phyloP scores from a whole-genome alignment of 345 rosid genomes.

The Hibiscus tridactylites region DNA sequence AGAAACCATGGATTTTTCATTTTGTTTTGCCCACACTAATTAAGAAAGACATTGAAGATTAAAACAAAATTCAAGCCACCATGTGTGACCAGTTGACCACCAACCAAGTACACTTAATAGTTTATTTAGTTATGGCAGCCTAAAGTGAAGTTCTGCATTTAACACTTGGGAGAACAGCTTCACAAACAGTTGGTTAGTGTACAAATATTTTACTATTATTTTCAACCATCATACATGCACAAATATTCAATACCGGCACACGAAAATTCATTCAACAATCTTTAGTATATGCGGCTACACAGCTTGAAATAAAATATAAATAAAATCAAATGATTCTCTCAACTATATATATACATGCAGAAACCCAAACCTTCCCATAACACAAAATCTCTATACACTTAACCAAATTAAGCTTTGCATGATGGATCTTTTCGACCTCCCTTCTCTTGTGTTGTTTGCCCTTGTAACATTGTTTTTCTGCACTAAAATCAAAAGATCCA shows the following conservation, averaged over 20 bases:
- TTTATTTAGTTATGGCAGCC: neutral
- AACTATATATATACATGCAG: neutral
- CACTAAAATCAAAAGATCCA: conserved; percentile 7
- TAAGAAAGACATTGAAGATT: neutral
- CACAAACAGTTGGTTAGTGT: neutral
- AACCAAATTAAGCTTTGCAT: neutral
- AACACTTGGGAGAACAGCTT: neutral
- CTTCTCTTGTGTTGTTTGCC: neutral
- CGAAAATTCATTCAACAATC: neutral
- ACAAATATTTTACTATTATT: neutral
- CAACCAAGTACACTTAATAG: neutral
- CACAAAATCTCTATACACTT: neutral
- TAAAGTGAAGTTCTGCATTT: neutral
- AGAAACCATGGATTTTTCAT: neutral
- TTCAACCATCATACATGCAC: neutral
- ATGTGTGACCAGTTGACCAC: neutral
- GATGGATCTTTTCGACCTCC: neutral
- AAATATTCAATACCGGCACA: neutral
- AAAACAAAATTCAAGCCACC: neutral
- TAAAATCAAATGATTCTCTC: neutral
- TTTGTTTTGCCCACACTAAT: neutral
- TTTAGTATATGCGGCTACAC: neutral
- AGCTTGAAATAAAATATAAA: neutral
- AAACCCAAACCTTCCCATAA: neutral
- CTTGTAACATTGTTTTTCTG: conserved; percentile 10